Percentiles rank a stretch among this genome's conserved stretches.
Evolutionary conservation across 2,329 filamentous ascomycete species (phyloP).

Genomic region (Penicillium sp.): DNA sequence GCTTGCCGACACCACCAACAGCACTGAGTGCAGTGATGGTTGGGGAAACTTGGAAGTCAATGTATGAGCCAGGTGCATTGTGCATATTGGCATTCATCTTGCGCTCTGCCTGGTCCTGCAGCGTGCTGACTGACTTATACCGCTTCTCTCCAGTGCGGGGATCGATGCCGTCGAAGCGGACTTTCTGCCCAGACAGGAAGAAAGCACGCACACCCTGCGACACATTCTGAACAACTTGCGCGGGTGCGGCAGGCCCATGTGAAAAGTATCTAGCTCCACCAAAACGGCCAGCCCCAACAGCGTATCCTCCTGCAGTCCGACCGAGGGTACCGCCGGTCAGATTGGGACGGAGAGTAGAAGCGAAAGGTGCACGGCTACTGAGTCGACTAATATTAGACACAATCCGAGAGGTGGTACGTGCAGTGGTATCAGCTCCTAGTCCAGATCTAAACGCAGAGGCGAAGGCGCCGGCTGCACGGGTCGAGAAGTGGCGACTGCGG

Average conservation of each 20-base stretch:
- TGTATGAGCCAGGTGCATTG: conserved; percentile 69
- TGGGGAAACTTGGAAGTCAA: conserved; percentile 86
- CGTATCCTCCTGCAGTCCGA: conserved; percentile 86
- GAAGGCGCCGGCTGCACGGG: conserved; percentile 51
- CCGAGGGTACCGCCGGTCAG: conserved; percentile 83
- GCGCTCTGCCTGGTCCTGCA: conserved; percentile 70
- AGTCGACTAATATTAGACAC: conserved; percentile 60
- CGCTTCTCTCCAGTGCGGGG: conserved; percentile 68
- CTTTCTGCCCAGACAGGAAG: conserved; percentile 84
- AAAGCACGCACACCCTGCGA: conserved; percentile 90
- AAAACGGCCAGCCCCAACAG: conserved; percentile 65
- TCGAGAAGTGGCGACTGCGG: conserved; percentile 65
- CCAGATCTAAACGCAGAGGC: conserved; percentile 49
- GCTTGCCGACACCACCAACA: conserved; percentile 47
- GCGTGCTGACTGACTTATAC: conserved; percentile 72
- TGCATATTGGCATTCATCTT: conserved; percentile 60
- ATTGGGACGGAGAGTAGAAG: conserved; percentile 84
- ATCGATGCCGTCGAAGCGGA: conserved; percentile 77
- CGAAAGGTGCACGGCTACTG: conserved; percentile 78
- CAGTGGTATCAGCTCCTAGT: conserved; percentile 50
- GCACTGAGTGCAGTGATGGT: conserved; percentile 85
- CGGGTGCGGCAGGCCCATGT: conserved; percentile 77
- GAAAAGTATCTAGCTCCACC: conserved; percentile 85
- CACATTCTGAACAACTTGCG: conserved; percentile 93
- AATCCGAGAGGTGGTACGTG: conserved; percentile 58